These are phyloP conservation scores for Schizonepeta tenuifolia DNA, from an alignment of 257 asterid species.

Conservation along the genomic window DNA sequence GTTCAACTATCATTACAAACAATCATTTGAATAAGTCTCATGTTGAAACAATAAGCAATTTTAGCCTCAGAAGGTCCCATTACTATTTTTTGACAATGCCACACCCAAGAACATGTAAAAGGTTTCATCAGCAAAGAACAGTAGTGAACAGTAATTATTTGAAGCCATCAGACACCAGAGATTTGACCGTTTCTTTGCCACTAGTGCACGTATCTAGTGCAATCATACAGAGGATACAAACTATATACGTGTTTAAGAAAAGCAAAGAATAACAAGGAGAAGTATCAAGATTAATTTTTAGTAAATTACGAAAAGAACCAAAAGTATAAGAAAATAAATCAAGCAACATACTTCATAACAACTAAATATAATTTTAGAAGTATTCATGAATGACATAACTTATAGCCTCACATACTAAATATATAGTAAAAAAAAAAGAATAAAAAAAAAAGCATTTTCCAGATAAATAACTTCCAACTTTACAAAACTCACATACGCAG, in stretches of 20 bases:
- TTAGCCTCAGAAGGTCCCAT: background rate
- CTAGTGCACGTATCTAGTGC: constrained; percentile 1
- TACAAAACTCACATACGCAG: constrained; percentile 16
- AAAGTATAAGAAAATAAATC: too few relatives aligned
- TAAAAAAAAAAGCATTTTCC: background rate
- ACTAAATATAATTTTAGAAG: constrained; percentile 8
- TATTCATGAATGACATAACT: background rate
- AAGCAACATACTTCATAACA: constrained; percentile 4
- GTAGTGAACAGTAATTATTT: background rate
- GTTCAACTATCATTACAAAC: background rate
- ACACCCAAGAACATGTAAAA: background rate
- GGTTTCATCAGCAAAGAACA: background rate
- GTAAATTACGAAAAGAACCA: too few relatives aligned
- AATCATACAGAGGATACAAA: background rate
- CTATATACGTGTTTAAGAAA: too few relatives aligned
- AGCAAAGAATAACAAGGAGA: too few relatives aligned
- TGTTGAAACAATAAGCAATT: background rate
- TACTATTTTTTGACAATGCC: background rate
- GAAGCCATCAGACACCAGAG: background rate
- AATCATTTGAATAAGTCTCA: background rate
- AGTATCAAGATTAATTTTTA: too few relatives aligned
- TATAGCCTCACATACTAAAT: constrained; percentile 1
- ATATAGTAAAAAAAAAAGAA: background rate
- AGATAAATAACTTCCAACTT: background rate
- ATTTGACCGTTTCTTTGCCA: constrained; percentile 1